These are phyloP conservation scores for Cytospora piceicola DNA, from an alignment of 2,329 filamentous ascomycete species.

Conservation along the genomic window DNA sequence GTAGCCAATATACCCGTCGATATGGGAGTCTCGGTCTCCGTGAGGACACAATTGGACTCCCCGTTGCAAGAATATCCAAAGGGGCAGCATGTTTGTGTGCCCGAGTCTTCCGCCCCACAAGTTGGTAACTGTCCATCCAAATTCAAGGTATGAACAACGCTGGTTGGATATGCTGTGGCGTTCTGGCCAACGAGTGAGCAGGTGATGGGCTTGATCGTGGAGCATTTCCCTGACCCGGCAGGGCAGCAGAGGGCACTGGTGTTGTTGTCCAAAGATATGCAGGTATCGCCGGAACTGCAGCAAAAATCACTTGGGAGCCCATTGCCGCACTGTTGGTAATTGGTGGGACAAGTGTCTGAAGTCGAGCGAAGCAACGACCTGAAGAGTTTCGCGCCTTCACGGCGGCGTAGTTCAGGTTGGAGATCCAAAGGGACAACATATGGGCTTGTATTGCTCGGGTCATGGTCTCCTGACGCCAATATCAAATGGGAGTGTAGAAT, in stretches of 20 bases:
- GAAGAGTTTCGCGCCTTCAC: conserved; percentile 10
- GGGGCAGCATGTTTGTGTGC: conserved; percentile 22
- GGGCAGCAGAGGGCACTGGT: conserved; percentile 27
- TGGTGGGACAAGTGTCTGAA: conserved; percentile 25
- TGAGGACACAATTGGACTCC: conserved; percentile 12
- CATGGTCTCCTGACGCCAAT: background rate
- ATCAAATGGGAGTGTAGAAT: background rate
- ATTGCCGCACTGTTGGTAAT: conserved; percentile 27
- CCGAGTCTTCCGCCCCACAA: conserved; percentile 16
- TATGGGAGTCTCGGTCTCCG: conserved; percentile 11
- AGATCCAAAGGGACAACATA: conserved; percentile 8
- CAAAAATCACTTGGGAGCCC: conserved; percentile 27
- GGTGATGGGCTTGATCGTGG: conserved; percentile 25
- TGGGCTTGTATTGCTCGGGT: background rate
- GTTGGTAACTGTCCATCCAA: conserved; percentile 24
- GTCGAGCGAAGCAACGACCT: conserved; percentile 9
- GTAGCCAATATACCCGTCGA: conserved; percentile 16
- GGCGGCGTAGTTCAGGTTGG: conserved; percentile 5
- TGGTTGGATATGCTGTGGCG: conserved; percentile 25
- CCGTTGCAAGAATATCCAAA: conserved; percentile 29
- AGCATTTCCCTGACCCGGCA: conserved; percentile 17
- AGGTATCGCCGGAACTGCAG: conserved; percentile 19
- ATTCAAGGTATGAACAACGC: conserved; percentile 22
- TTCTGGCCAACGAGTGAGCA: conserved; percentile 24
- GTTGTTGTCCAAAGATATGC: conserved; percentile 25